A percentile compares a stretch with the other conserved stretches of the same genome.
phyloP scores from a whole-genome alignment of 495 filamentous ascomycete species.

The Platismatia glauca region DNA sequence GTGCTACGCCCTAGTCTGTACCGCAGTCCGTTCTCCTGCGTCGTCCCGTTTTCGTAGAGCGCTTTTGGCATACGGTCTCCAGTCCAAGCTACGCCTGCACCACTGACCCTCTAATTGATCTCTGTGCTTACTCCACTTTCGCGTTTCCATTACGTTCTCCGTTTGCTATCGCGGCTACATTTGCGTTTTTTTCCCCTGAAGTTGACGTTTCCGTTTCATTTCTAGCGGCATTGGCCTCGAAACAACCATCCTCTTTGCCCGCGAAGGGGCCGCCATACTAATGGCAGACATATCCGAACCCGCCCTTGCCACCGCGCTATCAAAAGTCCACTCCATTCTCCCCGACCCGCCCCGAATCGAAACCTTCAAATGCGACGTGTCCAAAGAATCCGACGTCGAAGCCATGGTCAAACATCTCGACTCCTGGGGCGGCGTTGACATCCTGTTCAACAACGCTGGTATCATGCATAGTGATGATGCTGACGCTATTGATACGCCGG shows the following conservation, averaged over 20 bases:
- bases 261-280: constrained; percentile 80
- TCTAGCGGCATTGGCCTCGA: constrained; percentile 89
- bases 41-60: background rate
- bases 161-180: too few relatives aligned
- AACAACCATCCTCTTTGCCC: constrained; percentile 82
- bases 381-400: constrained; percentile 65
- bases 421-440: constrained; percentile 81
- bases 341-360: constrained; percentile 54
- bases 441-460: constrained; percentile 98
- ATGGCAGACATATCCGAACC: constrained; percentile 74
- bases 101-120: background rate
- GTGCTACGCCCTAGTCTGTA: background rate
- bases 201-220: background rate
- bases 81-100: background rate
- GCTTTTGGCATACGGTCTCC: background rate
- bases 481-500: constrained; percentile 75
- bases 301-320: constrained; percentile 59
- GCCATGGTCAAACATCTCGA: constrained; percentile 64
- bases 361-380: constrained; percentile 52
- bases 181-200: background rate
- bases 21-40: background rate
- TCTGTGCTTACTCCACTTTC: background rate
- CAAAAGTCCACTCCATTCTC: constrained; percentile 57
- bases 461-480: constrained; percentile 92
- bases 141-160: background rate